These are phyloP conservation scores for Sabuloglossum arenarium DNA, from an alignment of 495 filamentous ascomycete species.

Conservation along the genomic window DNA sequence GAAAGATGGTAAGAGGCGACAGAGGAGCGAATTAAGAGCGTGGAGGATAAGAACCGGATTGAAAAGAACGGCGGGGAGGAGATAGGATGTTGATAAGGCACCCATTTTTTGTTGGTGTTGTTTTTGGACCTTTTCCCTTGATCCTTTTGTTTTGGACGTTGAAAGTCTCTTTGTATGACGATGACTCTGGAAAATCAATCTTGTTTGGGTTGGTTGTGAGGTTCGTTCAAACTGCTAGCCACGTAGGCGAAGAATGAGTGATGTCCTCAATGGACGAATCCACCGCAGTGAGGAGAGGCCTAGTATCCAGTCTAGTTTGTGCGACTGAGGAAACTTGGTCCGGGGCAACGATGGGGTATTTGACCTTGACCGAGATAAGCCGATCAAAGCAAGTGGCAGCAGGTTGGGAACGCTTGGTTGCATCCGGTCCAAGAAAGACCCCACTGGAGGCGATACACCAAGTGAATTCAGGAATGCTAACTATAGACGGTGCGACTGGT, in stretches of 20 bases:
- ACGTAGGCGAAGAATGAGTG: neutral
- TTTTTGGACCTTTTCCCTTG: neutral
- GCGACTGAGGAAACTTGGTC: neutral
- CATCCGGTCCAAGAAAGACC: no score
- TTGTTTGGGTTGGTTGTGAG: neutral
- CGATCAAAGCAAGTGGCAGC: neutral
- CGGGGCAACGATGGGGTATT: neutral
- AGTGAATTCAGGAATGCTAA: no score
- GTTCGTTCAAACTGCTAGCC: neutral
- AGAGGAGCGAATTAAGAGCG: conserved; percentile 20
- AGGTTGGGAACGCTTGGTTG: neutral
- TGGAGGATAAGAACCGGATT: conserved; percentile 23
- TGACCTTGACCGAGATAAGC: neutral
- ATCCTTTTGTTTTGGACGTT: neutral
- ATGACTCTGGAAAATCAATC: neutral
- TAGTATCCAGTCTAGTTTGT: neutral
- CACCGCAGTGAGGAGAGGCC: neutral
- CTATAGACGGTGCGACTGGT: neutral
- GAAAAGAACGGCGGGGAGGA: conserved; percentile 21
- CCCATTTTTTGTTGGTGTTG: neutral
- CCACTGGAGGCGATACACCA: no score
- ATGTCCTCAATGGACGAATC: neutral
- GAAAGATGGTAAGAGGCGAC: conserved; percentile 14
- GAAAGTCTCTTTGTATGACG: neutral
- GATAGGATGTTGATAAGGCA: conserved; percentile 12